phyloP scores from a whole-genome alignment of 192 early-diverging fungal genomes.

The Coemansia sp. region DNA sequence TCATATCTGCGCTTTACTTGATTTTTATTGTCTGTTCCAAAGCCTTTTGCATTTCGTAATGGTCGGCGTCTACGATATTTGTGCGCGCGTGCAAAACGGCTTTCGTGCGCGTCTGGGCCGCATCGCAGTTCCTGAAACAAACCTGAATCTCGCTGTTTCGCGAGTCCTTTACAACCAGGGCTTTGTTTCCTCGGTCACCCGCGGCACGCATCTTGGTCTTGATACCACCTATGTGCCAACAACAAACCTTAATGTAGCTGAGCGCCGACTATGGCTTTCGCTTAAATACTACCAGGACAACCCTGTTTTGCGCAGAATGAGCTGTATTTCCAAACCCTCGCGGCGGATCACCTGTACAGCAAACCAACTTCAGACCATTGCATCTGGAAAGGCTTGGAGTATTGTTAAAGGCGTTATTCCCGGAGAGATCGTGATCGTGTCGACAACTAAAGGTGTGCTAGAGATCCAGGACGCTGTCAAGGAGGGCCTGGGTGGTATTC shows the following conservation, averaged over 20 bases:
- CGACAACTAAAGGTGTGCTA: constrained; percentile 83
- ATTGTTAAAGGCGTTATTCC: constrained; percentile 83
- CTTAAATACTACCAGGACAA: constrained; percentile 89
- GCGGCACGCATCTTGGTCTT: constrained; percentile 80
- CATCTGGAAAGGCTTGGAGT: constrained; percentile 70
- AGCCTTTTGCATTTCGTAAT: constrained; percentile 44
- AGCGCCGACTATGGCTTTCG: constrained; percentile 87
- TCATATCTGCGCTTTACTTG: constrained; percentile 3
- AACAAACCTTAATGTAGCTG: constrained; percentile 81
- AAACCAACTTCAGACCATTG: constrained; percentile 77
- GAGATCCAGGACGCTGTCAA: constrained; percentile 89
- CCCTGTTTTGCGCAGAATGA: constrained; percentile 80
- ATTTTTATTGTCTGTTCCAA: constrained; percentile 16
- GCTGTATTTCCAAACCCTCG: constrained; percentile 82
- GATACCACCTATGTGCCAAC: constrained; percentile 72
- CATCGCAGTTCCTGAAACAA: constrained; percentile 87
- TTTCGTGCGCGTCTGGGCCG: constrained; percentile 78
- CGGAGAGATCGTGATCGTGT: constrained; percentile 90
- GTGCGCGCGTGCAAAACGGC: constrained; percentile 88
- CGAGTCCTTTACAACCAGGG: constrained; percentile 92
- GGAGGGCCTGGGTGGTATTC: constrained; percentile 83
- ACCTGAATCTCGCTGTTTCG: constrained; percentile 82
- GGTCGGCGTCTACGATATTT: constrained; percentile 82
- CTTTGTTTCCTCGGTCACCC: constrained; percentile 76
- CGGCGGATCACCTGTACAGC: constrained; percentile 78